phyloP scores from a whole-genome alignment of 2,329 filamentous ascomycete species.

The Drechslerella dactyloides region DNA sequence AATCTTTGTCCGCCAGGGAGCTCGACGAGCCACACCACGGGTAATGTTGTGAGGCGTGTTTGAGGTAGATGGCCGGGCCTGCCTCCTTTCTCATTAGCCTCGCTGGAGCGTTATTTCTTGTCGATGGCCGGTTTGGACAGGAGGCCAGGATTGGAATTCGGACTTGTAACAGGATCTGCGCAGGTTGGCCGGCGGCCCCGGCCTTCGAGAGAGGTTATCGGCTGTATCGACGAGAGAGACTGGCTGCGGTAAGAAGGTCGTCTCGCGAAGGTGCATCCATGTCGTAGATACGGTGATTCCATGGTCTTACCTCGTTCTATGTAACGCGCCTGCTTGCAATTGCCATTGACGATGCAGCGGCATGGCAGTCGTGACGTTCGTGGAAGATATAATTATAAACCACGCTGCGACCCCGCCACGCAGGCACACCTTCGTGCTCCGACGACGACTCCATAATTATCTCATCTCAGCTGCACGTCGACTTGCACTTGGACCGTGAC shows the following conservation, averaged over 20 bases:
- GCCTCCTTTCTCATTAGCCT: slow-evolving; percentile 11
- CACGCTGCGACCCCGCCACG: too few species aligned
- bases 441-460: slow-evolving; percentile 1
- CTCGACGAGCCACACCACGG: neutral
- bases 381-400: too few species aligned
- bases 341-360: too few species aligned
- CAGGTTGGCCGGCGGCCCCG: neutral
- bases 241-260: too few species aligned
- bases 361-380: too few species aligned
- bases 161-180: slow-evolving; percentile 1
- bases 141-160: slow-evolving; percentile 1
- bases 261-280: too few species aligned
- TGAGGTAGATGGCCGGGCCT: neutral
- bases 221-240: neutral
- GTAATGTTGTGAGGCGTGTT: slow-evolving; percentile 2
- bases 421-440: too few species aligned
- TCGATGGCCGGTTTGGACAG: neutral
- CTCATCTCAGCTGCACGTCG: neutral
- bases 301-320: too few species aligned
- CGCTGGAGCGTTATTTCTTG: neutral
- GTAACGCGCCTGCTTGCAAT: too few species aligned
- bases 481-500: neutral
- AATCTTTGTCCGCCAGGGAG: neutral
- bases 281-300: too few species aligned
- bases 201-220: neutral